Base-by-base conservation (phyloP, 2,329 filamentous ascomycete species). In the Aspergillus oerlinghausenensis region DNA sequence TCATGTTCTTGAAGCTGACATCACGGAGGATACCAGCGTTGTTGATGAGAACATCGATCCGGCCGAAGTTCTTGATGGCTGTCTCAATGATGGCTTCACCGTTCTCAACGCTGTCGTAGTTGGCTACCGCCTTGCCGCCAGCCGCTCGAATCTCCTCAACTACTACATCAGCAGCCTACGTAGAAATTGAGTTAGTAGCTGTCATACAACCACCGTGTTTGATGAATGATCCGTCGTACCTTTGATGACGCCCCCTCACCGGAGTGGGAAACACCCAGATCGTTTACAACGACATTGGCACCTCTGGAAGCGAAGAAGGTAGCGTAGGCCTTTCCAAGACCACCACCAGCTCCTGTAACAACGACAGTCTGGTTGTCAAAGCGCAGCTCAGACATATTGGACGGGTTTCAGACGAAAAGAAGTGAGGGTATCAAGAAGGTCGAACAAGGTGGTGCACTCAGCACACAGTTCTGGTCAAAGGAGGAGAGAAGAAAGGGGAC, bases 1-100 rank as follows among this genome's bases (percentile, higher is more conserved):
- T 94, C 85, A 97, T 95, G 79, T 97, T 97, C 84, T 96, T 96
- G 82, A 99, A 97, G 83, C 90, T 93, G 72, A 97, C 76, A 79
- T 97, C 92, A 60, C 93, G 88, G 59, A 96, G 83, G 71, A 97
- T 97, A 70, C 94, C 93, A 60, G 94, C 94, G 73, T 97, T 99
- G 84, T 99, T 99, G 78, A 99, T 88, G 68, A 99, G 87, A 63
- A 99, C 81, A 75, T 99, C 93, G 76, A 99, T 85, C 69, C 93
- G 90, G 65, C 78, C 78, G 55, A 79, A 80, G 60, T 69, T 70
- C 67, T 79, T 75, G 61, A 80, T 77, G 35, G 78, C 78, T 17
- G 78, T 79, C 23, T 79, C 93, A 78, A 99, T 95, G 75, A 99
- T 97, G 77, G 84, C 88, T 59, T 97, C 93, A 69, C 94, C 94